Percentiles rank a stretch among this genome's conserved stretches.
These are phyloP conservation scores for Fusarium coicis DNA, from an alignment of 2,329 filamentous ascomycete species.

Conservation along the genomic window DNA sequence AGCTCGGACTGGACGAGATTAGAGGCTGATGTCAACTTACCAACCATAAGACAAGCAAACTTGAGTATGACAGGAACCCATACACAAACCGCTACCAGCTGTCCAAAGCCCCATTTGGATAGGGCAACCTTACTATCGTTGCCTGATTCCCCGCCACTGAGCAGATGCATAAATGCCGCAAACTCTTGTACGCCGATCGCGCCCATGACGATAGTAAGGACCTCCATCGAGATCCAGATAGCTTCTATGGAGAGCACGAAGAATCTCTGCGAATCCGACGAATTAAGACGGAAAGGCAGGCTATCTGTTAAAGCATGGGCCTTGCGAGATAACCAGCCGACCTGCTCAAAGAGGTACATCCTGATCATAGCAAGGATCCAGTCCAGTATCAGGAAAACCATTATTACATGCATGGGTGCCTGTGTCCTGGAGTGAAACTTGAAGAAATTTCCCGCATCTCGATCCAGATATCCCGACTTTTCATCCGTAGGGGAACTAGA, in stretches of 20 bases:
- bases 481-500: accelerated
- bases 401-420: not conserved
- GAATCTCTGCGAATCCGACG: accelerated
- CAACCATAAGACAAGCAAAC: not conserved
- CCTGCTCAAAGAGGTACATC: not conserved
- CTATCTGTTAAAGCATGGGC: accelerated
- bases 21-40: accelerated
- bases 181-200: not conserved
- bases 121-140: not conserved
- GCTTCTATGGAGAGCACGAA: accelerated
- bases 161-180: not conserved
- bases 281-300: accelerated
- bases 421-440: not conserved
- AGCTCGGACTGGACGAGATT: accelerated
- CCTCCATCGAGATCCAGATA: not conserved
- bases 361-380: accelerated
- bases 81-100: not conserved
- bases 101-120: not conserved
- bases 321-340: accelerated
- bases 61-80: conserved; percentile 1
- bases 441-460: not conserved
- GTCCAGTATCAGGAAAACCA: not conserved
- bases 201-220: not conserved
- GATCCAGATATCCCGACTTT: accelerated
- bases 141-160: not conserved